Conservation (phyloP, 2,329 filamentous ascomycete species). For the Claviceps capensis region DNA sequence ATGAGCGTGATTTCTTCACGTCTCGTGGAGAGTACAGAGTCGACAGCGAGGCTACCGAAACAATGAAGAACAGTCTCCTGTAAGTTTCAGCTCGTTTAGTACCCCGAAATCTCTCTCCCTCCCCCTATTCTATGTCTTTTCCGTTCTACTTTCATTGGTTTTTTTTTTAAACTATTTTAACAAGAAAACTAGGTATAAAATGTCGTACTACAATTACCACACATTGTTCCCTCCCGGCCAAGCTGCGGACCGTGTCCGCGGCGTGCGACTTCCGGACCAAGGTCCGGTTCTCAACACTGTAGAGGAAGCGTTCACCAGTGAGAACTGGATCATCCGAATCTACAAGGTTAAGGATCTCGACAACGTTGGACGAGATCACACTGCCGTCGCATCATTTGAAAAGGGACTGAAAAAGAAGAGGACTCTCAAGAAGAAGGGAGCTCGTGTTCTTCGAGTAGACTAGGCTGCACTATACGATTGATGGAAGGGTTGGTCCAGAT, state of each 20-base stretch:
- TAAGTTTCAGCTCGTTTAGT: slow-evolving; percentile 35
- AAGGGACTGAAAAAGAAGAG: slow-evolving; percentile 78
- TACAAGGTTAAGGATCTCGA: slow-evolving; percentile 99
- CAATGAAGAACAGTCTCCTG: slow-evolving; percentile 99
- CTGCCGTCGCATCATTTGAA: slow-evolving; percentile 53
- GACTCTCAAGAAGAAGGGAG: slow-evolving; percentile 55
- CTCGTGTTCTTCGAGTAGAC: slow-evolving; percentile 58
- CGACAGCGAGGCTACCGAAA: slow-evolving; percentile 81
- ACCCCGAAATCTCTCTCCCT: neutral
- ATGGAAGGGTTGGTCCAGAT: slow-evolving; percentile 11
- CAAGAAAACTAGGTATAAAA: slow-evolving; percentile 72
- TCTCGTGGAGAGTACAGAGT: slow-evolving; percentile 86
- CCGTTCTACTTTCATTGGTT: too few species aligned
- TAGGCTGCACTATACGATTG: slow-evolving; percentile 25
- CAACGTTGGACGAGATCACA: slow-evolving; percentile 85
- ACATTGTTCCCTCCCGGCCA: slow-evolving; percentile 83
- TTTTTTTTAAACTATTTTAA: neutral
- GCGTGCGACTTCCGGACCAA: slow-evolving; percentile 64
- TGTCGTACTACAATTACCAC: slow-evolving; percentile 99
- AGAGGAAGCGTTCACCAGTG: slow-evolving; percentile 95
- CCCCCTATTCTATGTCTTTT: too few species aligned
- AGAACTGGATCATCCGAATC: slow-evolving; percentile 99
- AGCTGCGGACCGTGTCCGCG: slow-evolving; percentile 79
- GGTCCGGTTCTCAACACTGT: slow-evolving; percentile 76
- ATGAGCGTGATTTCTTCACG: slow-evolving; percentile 94